These are phyloP conservation scores for Solanum chacoense DNA, from an alignment of 305 asterid species.

Conservation along the genomic window DNA sequence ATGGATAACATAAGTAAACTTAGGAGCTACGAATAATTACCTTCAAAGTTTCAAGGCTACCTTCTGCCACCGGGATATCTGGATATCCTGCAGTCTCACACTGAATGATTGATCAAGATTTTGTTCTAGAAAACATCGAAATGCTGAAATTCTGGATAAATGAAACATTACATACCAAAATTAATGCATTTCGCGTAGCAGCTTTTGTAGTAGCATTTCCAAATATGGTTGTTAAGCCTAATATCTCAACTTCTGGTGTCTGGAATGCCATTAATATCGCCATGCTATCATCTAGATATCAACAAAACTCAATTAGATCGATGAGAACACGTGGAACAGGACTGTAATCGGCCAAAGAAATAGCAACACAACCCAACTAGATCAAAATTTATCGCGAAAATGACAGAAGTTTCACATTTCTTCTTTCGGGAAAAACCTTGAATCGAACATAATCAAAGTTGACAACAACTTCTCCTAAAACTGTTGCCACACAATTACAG, in stretches of 20 bases:
- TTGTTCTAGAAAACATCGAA: not conserved
- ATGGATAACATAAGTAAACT: not conserved
- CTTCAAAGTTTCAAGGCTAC: conserved; percentile 34
- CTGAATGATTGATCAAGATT: conserved; percentile 5
- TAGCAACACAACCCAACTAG: not conserved
- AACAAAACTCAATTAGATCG: not conserved
- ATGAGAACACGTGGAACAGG: not conserved
- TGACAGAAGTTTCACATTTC: not conserved
- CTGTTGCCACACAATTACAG: not conserved
- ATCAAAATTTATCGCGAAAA: not conserved
- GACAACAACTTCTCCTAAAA: not conserved
- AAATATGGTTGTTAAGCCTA: conserved; percentile 82
- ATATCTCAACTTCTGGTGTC: conserved; percentile 56
- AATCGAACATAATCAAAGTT: not conserved
- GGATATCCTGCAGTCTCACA: conserved; percentile 42
- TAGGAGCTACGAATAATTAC: conserved; percentile 5
- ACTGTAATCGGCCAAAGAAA: not conserved
- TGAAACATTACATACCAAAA: conserved; percentile 48
- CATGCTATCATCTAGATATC: conserved; percentile 71
- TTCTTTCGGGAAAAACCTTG: not conserved
- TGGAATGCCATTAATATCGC: conserved; percentile 93
- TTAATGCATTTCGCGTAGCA: conserved; percentile 81
- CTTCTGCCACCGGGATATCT: conserved; percentile 34
- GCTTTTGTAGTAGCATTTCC: conserved; percentile 74
- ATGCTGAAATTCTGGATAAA: not conserved